A percentile compares a stretch with the other conserved stretches of the same genome.
These are phyloP conservation scores for Nothopassalora personata DNA, from an alignment of 2,329 filamentous ascomycete species.

Conservation along the genomic window DNA sequence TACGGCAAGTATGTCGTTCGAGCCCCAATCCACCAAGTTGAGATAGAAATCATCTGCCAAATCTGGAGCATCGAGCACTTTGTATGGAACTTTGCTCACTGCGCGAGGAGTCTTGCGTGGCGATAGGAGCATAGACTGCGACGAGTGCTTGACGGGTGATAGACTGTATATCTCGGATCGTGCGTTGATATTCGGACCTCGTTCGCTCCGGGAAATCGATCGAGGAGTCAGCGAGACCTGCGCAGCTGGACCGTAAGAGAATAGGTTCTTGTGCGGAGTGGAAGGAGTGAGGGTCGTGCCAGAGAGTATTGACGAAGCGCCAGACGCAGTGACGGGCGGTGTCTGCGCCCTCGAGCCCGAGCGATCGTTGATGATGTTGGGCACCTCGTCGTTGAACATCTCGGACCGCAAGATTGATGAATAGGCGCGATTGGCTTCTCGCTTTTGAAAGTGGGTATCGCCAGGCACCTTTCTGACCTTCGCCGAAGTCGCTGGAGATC, in stretches of 20 bases:
- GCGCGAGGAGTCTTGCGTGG: conserved; percentile 82
- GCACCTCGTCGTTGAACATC: conserved; percentile 84
- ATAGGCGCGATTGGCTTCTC: conserved; percentile 91
- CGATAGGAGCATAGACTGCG: conserved; percentile 87
- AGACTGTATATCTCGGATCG: conserved; percentile 91
- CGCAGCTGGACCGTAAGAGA: conserved; percentile 72
- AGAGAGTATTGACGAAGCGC: conserved; percentile 67
- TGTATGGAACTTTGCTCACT: conserved; percentile 95
- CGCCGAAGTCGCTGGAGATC: conserved; percentile 85
- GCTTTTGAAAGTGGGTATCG: conserved; percentile 90
- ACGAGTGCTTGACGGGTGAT: conserved; percentile 87
- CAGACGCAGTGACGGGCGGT: conserved; percentile 62
- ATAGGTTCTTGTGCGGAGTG: conserved; percentile 95
- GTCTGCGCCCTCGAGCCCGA: conserved; percentile 57
- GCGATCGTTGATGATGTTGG: conserved; percentile 66
- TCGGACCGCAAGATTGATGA: conserved; percentile 82
- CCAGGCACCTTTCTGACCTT: conserved; percentile 82
- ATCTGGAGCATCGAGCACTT: conserved; percentile 93
- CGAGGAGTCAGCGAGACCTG: conserved; percentile 79
- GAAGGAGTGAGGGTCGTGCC: conserved; percentile 71
- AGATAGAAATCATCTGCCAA: conserved; percentile 96
- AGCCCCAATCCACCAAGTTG: conserved; percentile 96
- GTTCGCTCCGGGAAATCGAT: conserved; percentile 60
- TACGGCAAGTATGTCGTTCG: conserved; percentile 87
- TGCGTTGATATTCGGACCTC: conserved; percentile 83